Conservation (phyloP, 108 stramenopile genomes). For the Cyclotella cryptica region DNA sequence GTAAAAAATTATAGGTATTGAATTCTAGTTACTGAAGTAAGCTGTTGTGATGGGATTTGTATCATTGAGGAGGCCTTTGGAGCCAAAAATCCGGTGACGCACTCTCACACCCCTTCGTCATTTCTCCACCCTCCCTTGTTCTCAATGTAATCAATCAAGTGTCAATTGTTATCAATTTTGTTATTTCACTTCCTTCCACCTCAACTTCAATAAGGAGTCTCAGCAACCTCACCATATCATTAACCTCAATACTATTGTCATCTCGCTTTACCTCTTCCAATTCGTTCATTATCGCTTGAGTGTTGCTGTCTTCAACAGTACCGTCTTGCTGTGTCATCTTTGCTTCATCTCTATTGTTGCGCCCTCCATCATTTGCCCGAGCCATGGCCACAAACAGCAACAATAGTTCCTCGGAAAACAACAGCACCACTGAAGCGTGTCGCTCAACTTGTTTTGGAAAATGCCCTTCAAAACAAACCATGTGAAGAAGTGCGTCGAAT, state of each 20-base stretch:
- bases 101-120: too few species aligned
- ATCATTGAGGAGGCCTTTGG: too few species aligned
- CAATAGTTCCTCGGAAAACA: background rate
- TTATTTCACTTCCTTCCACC: too few species aligned
- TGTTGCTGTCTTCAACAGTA: background rate
- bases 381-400: too few species aligned
- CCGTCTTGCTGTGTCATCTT: background rate
- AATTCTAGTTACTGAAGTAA: too few species aligned
- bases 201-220: slow-evolving; percentile 2
- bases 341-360: slow-evolving; percentile 1
- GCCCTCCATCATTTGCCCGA: too few species aligned
- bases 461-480: slow-evolving; percentile 49
- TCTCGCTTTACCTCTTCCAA: background rate
- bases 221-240: background rate
- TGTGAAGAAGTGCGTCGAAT: slow-evolving; percentile 86
- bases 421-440: slow-evolving; percentile 47
- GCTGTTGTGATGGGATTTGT: too few species aligned
- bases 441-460: slow-evolving; percentile 47
- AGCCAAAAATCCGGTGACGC: too few species aligned
- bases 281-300: background rate
- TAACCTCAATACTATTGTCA: background rate
- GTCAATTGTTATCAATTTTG: too few species aligned
- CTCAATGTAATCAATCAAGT: too few species aligned
- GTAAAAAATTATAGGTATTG: too few species aligned
- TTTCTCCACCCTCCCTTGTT: too few species aligned